Evolutionary conservation across 1,284 basidiomycete species (phyloP).

Genomic region (Pseudozyma tsukubaensis): DNA sequence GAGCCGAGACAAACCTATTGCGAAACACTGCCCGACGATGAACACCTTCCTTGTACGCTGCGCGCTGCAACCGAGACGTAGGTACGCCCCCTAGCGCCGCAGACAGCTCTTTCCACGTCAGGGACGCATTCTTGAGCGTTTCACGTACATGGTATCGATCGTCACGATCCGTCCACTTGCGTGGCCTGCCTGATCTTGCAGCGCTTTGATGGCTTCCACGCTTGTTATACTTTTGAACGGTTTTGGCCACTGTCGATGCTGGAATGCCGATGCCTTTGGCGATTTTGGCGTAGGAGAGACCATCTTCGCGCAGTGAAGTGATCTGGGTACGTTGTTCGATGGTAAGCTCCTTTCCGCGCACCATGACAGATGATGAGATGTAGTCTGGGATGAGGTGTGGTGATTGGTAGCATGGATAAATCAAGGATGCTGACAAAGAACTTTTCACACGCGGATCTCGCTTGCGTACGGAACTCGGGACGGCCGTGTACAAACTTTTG

Average conservation of each 20-base stretch:
- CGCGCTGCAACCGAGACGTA: not conserved
- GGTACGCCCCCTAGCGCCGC: not conserved
- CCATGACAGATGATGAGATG: not conserved
- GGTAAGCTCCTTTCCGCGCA: not conserved
- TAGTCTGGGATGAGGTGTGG: too few relatives aligned
- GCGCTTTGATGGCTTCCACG: not conserved
- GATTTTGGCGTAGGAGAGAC: not conserved
- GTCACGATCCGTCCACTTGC: not conserved
- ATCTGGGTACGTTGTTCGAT: not conserved
- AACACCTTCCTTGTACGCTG: not conserved
- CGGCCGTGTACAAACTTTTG: too few relatives aligned
- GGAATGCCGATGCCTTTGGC: not conserved
- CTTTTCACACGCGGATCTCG: too few relatives aligned
- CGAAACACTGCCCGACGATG: not conserved
- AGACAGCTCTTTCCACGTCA: not conserved
- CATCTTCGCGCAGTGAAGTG: not conserved
- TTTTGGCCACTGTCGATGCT: not conserved
- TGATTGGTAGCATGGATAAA: too few relatives aligned
- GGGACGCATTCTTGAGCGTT: not conserved
- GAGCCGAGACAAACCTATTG: too few relatives aligned
- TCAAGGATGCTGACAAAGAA: too few relatives aligned
- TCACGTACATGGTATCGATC: not conserved
- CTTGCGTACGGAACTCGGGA: too few relatives aligned
- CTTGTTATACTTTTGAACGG: not conserved
- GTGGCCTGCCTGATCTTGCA: not conserved